Conservation (phyloP, 2,329 filamentous ascomycete species). For the Leptographium radiaticola region DNA sequence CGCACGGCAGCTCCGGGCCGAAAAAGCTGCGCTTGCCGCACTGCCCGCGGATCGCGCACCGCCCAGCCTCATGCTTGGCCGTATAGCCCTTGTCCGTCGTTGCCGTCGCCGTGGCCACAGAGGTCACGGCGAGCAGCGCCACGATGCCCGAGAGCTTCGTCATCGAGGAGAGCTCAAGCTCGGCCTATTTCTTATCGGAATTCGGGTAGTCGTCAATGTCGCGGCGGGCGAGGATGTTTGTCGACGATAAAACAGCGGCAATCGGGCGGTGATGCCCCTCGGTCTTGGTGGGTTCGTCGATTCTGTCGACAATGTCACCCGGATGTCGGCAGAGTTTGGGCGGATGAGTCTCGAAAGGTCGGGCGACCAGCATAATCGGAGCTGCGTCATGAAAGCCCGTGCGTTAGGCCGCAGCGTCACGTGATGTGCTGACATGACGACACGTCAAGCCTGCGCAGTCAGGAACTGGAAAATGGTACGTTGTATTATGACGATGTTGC, state of each 20-base stretch:
- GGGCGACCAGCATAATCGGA: background rate
- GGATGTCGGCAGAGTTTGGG: background rate
- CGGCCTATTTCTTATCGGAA: background rate
- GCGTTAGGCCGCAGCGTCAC: background rate
- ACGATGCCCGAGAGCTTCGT: constrained; percentile 22
- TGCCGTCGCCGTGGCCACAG: constrained; percentile 12
- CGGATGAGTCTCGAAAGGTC: background rate
- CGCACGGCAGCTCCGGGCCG: constrained; percentile 77
- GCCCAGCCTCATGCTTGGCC: constrained; percentile 66
- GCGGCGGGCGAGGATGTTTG: too few species aligned
- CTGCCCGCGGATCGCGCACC: constrained; percentile 81
- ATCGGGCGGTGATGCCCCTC: too few species aligned
- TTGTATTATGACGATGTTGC: too few species aligned
- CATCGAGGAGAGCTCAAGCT: constrained; percentile 16
- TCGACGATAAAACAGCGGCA: too few species aligned
- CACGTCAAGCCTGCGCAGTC: too few species aligned
- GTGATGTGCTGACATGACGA: background rate
- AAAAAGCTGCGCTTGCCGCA: constrained; percentile 89
- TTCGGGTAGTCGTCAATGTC: background rate
- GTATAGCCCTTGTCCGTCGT: constrained; percentile 23
- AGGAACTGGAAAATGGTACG: too few species aligned
- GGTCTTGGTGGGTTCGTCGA: too few species aligned
- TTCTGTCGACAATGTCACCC: background rate
- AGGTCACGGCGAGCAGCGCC: constrained; percentile 20
- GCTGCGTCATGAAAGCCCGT: background rate